Percentiles rank a stretch among this genome's conserved stretches.
Evolutionary conservation across 805 yeast genomes (phyloP).

Genomic region (Hanseniaspora meyeri): DNA sequence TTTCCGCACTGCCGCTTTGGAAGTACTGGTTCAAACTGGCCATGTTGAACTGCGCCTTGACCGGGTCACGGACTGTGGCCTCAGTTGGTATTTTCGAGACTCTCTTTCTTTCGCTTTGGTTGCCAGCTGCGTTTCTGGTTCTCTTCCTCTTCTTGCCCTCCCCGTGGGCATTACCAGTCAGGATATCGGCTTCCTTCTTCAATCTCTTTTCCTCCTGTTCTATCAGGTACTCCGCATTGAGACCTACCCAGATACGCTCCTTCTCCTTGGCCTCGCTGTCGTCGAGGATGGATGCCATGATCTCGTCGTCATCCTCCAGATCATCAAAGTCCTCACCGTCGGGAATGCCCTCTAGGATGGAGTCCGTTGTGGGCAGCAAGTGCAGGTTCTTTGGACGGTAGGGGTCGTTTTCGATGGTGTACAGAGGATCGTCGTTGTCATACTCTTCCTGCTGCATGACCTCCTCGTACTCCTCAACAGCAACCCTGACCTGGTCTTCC

Average conservation of each 20-base stretch:
- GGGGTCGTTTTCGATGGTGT: constrained; percentile 29
- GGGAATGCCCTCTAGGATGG: constrained; percentile 39
- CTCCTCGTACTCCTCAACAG: constrained; percentile 12
- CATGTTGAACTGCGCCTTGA: constrained; percentile 15
- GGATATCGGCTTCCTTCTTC: constrained; percentile 73
- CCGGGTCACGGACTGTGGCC: constrained; percentile 16
- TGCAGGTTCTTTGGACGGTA: constrained; percentile 47
- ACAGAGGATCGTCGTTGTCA: constrained; percentile 17
- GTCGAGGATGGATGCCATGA: constrained; percentile 46
- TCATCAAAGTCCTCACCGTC: constrained; percentile 53
- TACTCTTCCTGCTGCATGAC: constrained; percentile 7
- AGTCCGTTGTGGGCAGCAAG: constrained; percentile 45
- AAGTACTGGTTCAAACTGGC: constrained; percentile 18
- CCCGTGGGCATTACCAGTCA: constrained; percentile 60
- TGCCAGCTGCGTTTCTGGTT: constrained; percentile 22
- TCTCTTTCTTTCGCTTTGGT: constrained; percentile 15
- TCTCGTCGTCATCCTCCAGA: constrained; percentile 77
- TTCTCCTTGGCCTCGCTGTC: constrained; percentile 62
- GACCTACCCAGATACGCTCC: constrained; percentile 78
- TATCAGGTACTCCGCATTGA: constrained; percentile 71
- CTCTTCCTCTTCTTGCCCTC: constrained; percentile 36
- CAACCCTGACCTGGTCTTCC: constrained; percentile 13
- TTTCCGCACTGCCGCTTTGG: not conserved
- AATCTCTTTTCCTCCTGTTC: constrained; percentile 77
- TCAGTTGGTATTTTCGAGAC: constrained; percentile 18